Evolutionary conservation across 2,329 filamentous ascomycete genomes (phyloP).

Genomic region (Calcarisporium arbuscula): DNA sequence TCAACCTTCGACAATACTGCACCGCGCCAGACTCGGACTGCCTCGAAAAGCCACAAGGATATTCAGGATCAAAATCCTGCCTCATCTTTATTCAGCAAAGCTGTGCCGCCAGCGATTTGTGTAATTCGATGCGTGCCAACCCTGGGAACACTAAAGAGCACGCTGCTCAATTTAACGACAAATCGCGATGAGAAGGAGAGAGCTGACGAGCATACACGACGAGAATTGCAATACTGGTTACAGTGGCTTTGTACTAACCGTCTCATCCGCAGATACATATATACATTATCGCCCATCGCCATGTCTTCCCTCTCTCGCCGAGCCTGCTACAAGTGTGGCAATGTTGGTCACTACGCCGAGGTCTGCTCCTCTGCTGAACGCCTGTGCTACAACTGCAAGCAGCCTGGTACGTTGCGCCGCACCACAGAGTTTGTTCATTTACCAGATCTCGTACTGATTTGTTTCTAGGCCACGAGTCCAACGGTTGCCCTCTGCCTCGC

Average conservation of each 20-base stretch:
- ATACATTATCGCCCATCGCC: conserved; percentile 23
- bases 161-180: too few species aligned
- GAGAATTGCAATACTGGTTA: conserved; percentile 41
- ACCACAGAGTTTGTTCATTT: background rate
- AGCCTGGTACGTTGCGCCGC: conserved; percentile 51
- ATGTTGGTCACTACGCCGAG: conserved; percentile 76
- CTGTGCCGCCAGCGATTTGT: too few species aligned
- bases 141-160: too few species aligned
- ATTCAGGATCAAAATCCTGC: too few species aligned
- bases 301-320: conserved; percentile 80
- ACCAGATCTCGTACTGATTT: background rate
- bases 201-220: too few species aligned
- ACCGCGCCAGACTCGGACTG: too few species aligned
- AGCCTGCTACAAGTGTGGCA: conserved; percentile 79
- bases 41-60: too few species aligned
- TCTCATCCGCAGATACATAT: conserved; percentile 38
- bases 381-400: conserved; percentile 99
- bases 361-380: conserved; percentile 97
- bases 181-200: too few species aligned
- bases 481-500: conserved; percentile 91
- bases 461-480: conserved; percentile 76
- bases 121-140: too few species aligned
- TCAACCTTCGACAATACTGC: too few species aligned
- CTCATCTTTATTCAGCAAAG: too few species aligned
- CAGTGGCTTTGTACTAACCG: conserved; percentile 41